Conservation (phyloP, 352 stramenopile genomes). For the Lagenidium giganteum region DNA sequence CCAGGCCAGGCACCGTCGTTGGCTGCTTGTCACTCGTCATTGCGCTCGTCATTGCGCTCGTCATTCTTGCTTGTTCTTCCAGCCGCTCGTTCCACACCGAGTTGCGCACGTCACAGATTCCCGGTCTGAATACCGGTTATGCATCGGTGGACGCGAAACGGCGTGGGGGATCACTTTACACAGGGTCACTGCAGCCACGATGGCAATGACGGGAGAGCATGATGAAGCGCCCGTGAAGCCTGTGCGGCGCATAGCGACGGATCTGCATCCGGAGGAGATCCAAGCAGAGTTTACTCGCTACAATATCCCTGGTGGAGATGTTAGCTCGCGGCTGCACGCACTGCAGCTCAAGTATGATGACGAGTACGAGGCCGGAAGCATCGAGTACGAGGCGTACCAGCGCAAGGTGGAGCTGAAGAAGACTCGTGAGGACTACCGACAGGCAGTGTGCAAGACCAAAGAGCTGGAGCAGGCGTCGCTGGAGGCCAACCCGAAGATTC, state of each 20-base stretch:
- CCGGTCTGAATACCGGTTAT: background rate
- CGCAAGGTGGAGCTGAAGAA: conserved; percentile 37
- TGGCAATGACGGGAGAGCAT: background rate
- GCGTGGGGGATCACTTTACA: conserved; percentile 4
- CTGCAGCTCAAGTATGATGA: conserved; percentile 63
- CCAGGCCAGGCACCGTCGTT: too few relatives aligned
- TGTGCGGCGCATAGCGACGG: conserved; percentile 33
- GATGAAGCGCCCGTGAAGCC: conserved; percentile 16
- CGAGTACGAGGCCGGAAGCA: conserved; percentile 33
- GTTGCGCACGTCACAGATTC: too few relatives aligned
- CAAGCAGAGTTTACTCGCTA: conserved; percentile 59
- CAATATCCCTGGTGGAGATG: conserved; percentile 37
- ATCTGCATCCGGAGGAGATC: conserved; percentile 49
- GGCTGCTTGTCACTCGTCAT: too few relatives aligned
- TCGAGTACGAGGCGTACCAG: conserved; percentile 32
- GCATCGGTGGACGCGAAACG: conserved; percentile 1
- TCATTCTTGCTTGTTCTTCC: too few relatives aligned
- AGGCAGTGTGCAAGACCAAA: conserved; percentile 29
- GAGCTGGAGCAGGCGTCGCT: conserved; percentile 34
- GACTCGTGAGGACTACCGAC: conserved; percentile 38
- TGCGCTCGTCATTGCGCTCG: too few relatives aligned
- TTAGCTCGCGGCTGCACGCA: conserved; percentile 26
- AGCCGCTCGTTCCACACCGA: too few relatives aligned
- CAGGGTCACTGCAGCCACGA: conserved; percentile 2
- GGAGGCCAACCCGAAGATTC: conserved; percentile 34